Base-by-base conservation (phyloP, 1,139 yeast species). In the Saccharomyces hybrid region DNA sequence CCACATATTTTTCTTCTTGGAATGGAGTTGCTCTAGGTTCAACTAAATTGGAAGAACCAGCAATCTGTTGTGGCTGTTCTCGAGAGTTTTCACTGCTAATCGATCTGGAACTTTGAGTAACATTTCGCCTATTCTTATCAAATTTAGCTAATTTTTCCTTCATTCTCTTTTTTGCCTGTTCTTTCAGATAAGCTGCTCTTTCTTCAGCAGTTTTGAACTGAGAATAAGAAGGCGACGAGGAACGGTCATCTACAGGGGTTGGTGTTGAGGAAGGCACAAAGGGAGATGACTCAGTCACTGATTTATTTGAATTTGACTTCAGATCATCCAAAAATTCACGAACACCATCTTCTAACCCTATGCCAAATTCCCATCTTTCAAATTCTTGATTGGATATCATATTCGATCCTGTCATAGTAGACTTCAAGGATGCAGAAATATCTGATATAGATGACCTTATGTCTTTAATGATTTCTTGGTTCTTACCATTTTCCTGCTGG, bases 91-190 rank as follows among this genome's bases (percentile, higher is more conserved):
- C 44, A 9, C 9, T 9, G 4, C 16, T 16, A 19, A 14, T 31
- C 5, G 50, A n/a, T 50, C 56, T 53, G 46, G 55, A 44, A 42
- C 63, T 50, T 48, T 55, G 57, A 34, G 46, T 42, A n/a, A 46
- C 57, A n/a, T 49, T 52, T 41, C 70, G 69, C 60, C 86, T 76
- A 31, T 80, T 75, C 53, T 88, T 82, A 1, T 97, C 97, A 56
- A 91, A 78, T 60, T 86, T 87, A 1, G 96, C 97, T 67, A 90
- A 77, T 63, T 95, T 78, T 64, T 90, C 97, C 59, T 83, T 85
- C 95, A 91, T 90, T 65, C 89, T 81, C 70, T 86, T 83, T 62
- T 87, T 88, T 0, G 98, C 98, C 65, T 88, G 96, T 11, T 93
- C 96, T 67, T 88, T 89, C 57, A 90, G 85, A 62, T 84, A 83